Evolutionary conservation across 495 filamentous ascomycete genomes (phyloP).

Genomic region (Aspergillus egyptiacus): DNA sequence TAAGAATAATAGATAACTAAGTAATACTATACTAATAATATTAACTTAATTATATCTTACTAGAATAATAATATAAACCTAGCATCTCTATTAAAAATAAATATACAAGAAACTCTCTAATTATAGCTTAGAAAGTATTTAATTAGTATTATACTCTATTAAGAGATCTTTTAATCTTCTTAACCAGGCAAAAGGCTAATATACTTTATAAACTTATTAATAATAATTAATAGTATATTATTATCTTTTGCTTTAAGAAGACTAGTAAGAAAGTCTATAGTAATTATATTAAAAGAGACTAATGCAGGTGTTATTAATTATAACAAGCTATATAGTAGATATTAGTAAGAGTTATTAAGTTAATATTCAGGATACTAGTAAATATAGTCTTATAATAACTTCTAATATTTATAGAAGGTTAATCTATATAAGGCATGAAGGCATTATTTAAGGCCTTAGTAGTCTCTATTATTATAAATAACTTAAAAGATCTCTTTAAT

Average conservation of each 20-base stretch:
- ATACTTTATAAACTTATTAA: too few relatives aligned
- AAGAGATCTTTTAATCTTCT: not conserved
- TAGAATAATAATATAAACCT: too few relatives aligned
- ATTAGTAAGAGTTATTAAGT: not conserved
- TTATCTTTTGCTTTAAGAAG: not conserved
- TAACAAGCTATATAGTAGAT: not conserved
- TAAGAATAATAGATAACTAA: too few relatives aligned
- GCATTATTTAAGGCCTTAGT: too few relatives aligned
- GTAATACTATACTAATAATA: too few relatives aligned
- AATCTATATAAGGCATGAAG: too few relatives aligned
- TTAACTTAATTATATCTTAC: too few relatives aligned
- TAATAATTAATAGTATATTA: not conserved
- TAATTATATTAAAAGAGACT: not conserved
- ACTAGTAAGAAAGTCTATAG: not conserved
- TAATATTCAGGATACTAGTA: too few relatives aligned
- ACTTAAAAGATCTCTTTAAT: not conserved
- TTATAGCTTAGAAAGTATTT: not conserved
- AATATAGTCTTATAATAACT: too few relatives aligned
- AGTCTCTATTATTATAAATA: too few relatives aligned
- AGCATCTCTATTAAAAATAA: not conserved
- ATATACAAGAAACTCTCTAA: not conserved
- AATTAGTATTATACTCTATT: not conserved
- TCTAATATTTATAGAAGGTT: too few relatives aligned
- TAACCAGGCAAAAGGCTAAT: too few relatives aligned
- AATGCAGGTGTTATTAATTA: not conserved